Evolutionary conservation across 139 green algal genomes (phyloP).

Genomic region (Pedinophyceae sp.): DNA sequence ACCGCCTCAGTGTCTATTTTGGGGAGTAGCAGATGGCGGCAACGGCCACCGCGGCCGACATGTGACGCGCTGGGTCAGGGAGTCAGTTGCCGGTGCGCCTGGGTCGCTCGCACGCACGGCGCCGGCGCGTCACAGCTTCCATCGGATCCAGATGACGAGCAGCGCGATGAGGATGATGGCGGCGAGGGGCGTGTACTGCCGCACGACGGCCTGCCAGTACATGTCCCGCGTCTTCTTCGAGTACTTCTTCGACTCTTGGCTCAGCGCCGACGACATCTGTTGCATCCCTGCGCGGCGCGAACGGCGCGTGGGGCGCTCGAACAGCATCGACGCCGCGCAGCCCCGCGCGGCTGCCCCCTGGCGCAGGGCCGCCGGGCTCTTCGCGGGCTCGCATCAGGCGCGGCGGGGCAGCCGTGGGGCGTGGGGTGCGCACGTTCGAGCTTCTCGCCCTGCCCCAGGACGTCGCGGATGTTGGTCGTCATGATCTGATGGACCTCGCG

Average conservation of each 20-base stretch:
- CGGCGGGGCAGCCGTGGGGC: neutral
- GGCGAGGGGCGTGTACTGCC: slow-evolving; percentile 79
- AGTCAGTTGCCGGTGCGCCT: no score
- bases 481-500: slow-evolving; percentile 87
- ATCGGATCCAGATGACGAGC: slow-evolving; percentile 42
- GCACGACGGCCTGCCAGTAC: slow-evolving; percentile 73
- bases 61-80: no score
- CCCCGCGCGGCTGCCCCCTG: neutral
- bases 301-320: no score
- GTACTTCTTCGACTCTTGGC: slow-evolving; percentile 73
- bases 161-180: slow-evolving; percentile 55
- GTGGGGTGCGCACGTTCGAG: slow-evolving; percentile 46
- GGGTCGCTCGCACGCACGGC: no score
- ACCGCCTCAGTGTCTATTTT: no score
- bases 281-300: slow-evolving; percentile 47
- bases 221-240: slow-evolving; percentile 66
- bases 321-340: neutral
- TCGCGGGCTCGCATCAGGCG: neutral
- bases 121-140: no score
- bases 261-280: slow-evolving; percentile 59
- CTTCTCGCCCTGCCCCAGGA: slow-evolving; percentile 87
- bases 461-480: slow-evolving; percentile 95
- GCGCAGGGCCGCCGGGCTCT: no score
- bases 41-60: no score
- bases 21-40: no score